These are phyloP conservation scores for Colletotrichum lupini DNA, from an alignment of 2,329 filamentous ascomycete genomes.

Conservation along the genomic window DNA sequence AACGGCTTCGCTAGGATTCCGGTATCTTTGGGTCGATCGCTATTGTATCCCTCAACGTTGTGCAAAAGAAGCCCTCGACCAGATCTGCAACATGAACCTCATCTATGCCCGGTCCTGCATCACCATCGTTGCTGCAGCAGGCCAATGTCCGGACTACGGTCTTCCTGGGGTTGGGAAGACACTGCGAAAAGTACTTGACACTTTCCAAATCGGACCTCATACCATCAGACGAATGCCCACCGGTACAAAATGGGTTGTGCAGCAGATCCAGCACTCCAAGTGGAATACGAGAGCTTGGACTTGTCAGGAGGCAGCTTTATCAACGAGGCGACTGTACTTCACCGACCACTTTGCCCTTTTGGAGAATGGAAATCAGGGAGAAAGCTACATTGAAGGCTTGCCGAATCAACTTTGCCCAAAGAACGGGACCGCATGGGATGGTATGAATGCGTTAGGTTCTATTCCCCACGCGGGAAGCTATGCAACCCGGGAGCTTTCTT, in stretches of 20 bases:
- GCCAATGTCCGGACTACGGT: conserved; percentile 43
- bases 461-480: not conserved
- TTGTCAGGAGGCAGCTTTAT: not conserved
- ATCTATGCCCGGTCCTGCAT: conserved; percentile 47
- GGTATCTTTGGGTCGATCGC: conserved; percentile 51
- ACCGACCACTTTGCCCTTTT: not conserved
- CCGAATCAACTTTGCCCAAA: not conserved
- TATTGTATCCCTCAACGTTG: conserved; percentile 46
- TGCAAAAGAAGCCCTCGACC: conserved; percentile 40
- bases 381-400: not conserved
- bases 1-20: conserved; percentile 46
- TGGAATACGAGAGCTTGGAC: conserved; percentile 6
- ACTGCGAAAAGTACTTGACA: not conserved
- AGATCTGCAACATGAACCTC: conserved; percentile 46
- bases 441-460: fast-evolving
- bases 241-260: not conserved
- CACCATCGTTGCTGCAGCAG: conserved; percentile 50
- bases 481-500: not conserved
- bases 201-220: not conserved
- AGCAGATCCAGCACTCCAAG: not conserved
- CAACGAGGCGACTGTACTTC: not conserved
- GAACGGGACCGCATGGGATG: not conserved
- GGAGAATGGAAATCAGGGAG: not conserved
- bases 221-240: not conserved
- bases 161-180: conserved; percentile 44